phyloP scores from a whole-genome alignment of 2,329 filamentous ascomycete species.

The Colletotrichum euphorbiae region DNA sequence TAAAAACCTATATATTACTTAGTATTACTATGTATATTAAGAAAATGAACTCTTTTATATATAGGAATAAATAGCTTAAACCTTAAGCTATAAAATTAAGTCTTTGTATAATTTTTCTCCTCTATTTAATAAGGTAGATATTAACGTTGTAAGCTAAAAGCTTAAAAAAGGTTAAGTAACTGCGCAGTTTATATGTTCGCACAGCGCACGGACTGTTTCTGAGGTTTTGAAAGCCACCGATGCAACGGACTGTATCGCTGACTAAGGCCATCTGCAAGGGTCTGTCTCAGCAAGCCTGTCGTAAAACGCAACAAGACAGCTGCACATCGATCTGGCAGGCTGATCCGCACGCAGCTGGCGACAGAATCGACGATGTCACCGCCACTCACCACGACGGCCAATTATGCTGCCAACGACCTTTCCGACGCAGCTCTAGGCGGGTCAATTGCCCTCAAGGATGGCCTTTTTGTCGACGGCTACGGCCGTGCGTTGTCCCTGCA shows the following conservation, averaged over 20 bases:
- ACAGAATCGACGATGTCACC: slow-evolving; percentile 15
- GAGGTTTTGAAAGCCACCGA: too few relatives aligned
- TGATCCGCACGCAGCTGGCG: background rate
- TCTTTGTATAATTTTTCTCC: too few relatives aligned
- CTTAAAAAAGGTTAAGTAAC: too few relatives aligned
- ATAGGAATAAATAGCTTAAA: too few relatives aligned
- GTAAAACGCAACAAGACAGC: background rate
- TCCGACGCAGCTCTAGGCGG: slow-evolving; percentile 51
- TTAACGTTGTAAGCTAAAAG: too few relatives aligned
- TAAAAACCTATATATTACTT: too few relatives aligned
- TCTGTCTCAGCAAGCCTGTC: background rate
- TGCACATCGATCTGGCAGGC: background rate
- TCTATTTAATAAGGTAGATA: too few relatives aligned
- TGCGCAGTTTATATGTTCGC: too few relatives aligned
- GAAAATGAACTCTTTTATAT: too few relatives aligned
- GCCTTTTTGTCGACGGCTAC: slow-evolving; percentile 50
- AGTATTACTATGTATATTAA: too few relatives aligned
- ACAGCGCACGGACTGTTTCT: too few relatives aligned
- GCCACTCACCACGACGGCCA: background rate
- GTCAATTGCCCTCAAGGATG: slow-evolving; percentile 45
- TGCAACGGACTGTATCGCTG: slow-evolving; percentile 9
- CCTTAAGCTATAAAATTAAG: too few relatives aligned
- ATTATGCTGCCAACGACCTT: slow-evolving; percentile 48
- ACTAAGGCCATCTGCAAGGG: slow-evolving; percentile 21
- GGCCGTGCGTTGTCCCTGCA: slow-evolving; percentile 54